phyloP scores from a whole-genome alignment of 2,329 filamentous ascomycete genomes.

The Penicillium fuscoglaucum region DNA sequence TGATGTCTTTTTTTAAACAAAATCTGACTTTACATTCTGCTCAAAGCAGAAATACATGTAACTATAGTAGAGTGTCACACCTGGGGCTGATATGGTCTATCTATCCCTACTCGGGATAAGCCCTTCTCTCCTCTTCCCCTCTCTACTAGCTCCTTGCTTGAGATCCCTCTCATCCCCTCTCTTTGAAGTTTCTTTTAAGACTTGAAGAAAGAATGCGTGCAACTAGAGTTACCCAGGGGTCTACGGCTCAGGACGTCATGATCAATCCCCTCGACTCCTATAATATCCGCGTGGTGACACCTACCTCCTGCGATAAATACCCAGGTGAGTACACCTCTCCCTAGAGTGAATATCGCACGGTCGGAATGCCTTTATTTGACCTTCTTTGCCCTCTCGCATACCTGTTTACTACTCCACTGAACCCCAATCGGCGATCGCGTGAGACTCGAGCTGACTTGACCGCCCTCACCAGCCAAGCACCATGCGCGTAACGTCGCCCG shows the following conservation, averaged over 20 bases:
- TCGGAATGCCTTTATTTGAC: background rate
- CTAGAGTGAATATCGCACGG: constrained; percentile 6
- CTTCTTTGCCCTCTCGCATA: constrained; percentile 4
- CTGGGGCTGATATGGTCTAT: background rate
- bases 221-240: background rate
- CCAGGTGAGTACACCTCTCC: constrained; percentile 34
- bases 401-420: background rate
- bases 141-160: constrained; percentile 23
- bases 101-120: constrained; percentile 21
- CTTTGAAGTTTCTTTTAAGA: background rate
- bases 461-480: constrained; percentile 45
- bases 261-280: constrained; percentile 31
- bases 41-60: background rate
- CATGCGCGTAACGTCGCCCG: constrained; percentile 51
- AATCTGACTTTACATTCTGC: background rate
- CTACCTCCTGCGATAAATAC: constrained; percentile 41
- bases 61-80: background rate
- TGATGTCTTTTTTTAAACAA: background rate
- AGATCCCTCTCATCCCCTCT: constrained; percentile 12
- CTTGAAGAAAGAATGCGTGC: constrained; percentile 15
- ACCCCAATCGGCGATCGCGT: constrained; percentile 9
- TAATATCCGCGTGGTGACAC: constrained; percentile 34
- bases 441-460: constrained; percentile 13
- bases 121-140: constrained; percentile 11
- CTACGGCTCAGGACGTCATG: constrained; percentile 17